Evolutionary conservation across 139 green algal species (phyloP).

Genomic region (Tetraselmis chui): DNA sequence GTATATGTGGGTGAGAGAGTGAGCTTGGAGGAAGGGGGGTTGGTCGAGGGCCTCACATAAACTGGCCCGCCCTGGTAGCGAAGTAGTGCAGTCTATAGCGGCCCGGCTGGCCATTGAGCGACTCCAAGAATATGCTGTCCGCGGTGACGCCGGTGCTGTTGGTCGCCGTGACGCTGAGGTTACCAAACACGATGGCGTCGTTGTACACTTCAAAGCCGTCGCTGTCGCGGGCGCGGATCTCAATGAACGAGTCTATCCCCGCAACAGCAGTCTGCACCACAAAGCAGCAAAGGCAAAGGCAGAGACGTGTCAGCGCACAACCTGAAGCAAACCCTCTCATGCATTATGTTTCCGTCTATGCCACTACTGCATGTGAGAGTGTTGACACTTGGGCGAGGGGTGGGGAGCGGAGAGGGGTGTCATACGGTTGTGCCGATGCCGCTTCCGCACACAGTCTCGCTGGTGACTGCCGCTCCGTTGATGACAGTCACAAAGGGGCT

Average conservation of each 20-base stretch:
- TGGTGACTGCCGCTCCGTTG: not conserved
- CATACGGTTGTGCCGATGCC: not conserved
- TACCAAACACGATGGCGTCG: not conserved
- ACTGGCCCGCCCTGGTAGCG: not conserved
- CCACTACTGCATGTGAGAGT: not conserved
- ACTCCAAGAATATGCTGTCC: not conserved
- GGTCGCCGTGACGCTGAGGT: not conserved
- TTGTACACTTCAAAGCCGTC: not conserved
- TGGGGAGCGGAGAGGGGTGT: too few species aligned
- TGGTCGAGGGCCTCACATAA: too few species aligned
- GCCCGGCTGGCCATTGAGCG: not conserved
- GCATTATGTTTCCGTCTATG: not conserved
- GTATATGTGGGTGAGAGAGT: too few species aligned
- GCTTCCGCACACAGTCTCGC: not conserved
- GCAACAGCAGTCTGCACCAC: not conserved
- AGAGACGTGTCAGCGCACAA: not conserved
- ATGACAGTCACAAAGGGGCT: not conserved
- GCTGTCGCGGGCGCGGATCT: not conserved
- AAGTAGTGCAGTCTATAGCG: not conserved
- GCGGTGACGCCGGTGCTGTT: not conserved
- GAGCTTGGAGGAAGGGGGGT: too few species aligned
- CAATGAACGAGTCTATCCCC: not conserved
- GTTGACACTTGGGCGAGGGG: not conserved
- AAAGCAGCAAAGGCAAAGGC: too few species aligned
- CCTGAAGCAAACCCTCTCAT: not conserved